phyloP scores from a whole-genome alignment of 2,329 filamentous ascomycete species.

The Hymenoscyphus salicellus region DNA sequence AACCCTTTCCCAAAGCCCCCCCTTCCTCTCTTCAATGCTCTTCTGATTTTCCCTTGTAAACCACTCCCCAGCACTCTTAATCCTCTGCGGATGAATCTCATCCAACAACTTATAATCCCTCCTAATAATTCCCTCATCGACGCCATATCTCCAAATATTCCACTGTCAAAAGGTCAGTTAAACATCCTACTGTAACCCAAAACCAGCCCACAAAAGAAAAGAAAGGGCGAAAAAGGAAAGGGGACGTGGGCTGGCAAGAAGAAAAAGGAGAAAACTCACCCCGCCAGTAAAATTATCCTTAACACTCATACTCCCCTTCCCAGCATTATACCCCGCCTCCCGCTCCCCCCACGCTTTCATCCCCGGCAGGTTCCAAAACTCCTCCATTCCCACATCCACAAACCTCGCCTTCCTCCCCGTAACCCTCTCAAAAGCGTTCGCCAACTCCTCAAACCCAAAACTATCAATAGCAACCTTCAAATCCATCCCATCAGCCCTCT shows the following conservation, averaged over 20 bases:
- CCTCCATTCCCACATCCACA: conserved; percentile 38
- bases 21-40: conserved; percentile 29
- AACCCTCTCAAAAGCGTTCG: conserved; percentile 42
- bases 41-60: conserved; percentile 43
- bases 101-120: conserved; percentile 50
- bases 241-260: background rate
- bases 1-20: conserved; percentile 37
- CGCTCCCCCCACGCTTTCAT: conserved; percentile 18
- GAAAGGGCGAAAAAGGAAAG: background rate
- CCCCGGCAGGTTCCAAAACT: conserved; percentile 34
- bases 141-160: conserved; percentile 44
- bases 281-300: conserved; percentile 50
- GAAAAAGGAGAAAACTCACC: background rate
- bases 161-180: conserved; percentile 33
- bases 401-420: conserved; percentile 44
- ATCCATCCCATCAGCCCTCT: conserved; percentile 44
- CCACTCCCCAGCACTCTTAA: conserved; percentile 49
- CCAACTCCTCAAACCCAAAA: conserved; percentile 41
- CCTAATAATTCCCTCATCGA: conserved; percentile 34
- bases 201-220: background rate
- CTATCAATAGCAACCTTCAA: conserved; percentile 45
- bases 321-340: conserved; percentile 39
- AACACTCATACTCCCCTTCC: conserved; percentile 40
- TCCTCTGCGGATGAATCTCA: conserved; percentile 49
- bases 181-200: background rate